A percentile compares a stretch with the other conserved stretches of the same genome.
Conservation (phyloP, 176 grass and related monocot genomes). For the Oryza glumipatula region DNA sequence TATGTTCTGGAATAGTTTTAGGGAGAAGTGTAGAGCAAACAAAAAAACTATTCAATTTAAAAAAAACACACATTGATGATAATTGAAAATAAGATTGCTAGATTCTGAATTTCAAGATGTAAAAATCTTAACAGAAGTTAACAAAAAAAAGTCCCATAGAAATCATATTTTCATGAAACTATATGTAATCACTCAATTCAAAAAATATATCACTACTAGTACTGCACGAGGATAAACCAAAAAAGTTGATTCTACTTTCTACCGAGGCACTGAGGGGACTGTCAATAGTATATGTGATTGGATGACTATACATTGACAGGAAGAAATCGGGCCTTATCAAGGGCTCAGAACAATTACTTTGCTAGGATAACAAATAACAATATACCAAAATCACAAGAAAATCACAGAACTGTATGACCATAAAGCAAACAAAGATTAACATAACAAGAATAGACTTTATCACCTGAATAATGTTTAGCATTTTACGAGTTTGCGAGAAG, state of each 20-base stretch:
- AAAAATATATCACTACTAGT: neutral
- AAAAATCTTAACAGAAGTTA: neutral
- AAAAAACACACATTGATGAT: too few relatives aligned
- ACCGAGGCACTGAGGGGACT: neutral
- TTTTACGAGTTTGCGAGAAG: constrained; percentile 86
- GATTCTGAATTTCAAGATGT: neutral
- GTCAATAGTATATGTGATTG: neutral
- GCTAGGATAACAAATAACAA: constrained; percentile 3
- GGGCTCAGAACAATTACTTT: neutral
- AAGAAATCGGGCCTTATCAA: constrained; percentile 6
- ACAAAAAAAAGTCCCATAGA: neutral
- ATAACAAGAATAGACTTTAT: constrained; percentile 37
- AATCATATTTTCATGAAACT: neutral
- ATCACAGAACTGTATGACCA: neutral
- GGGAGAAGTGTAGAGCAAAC: neutral
- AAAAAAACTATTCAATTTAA: neutral
- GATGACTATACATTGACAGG: neutral
- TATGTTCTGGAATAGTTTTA: neutral
- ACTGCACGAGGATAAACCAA: neutral
- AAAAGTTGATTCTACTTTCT: neutral
- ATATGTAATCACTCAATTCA: neutral
- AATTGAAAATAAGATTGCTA: neutral
- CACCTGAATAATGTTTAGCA: constrained; percentile 85
- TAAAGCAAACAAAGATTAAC: constrained; percentile 18
- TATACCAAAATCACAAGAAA: constrained; percentile 12